Base-by-base conservation (phyloP, 2,329 filamentous ascomycete genomes). In the Fusarium haematococcum region DNA sequence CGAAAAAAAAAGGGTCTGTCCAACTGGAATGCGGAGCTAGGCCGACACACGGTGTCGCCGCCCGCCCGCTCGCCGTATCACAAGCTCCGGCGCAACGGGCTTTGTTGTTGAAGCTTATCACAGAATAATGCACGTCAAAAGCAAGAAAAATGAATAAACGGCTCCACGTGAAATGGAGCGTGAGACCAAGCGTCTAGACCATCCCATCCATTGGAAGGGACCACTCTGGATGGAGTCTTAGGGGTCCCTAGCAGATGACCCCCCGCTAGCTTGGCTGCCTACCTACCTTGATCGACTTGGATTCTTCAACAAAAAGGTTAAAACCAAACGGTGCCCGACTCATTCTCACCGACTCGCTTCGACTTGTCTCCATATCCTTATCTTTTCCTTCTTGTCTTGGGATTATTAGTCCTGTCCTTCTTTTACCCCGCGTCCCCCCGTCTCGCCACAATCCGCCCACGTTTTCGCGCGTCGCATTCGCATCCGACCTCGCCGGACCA, bases 271-370 rank as follows among this genome's bases (percentile, higher is more conserved):
- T 37, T 52, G 56, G 57, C n/a, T 45, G 32, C 45, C 30, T 56
- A 10, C n/a, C 33, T 20, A 64, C 50, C 50, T 65, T 56, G 52
- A 59, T 65, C 39, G 30, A 23, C 60, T 23, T 16, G 43, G 54
- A 39, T 58, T 37, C 23, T 8, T 39, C 32, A 43, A 57, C 59
- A 65, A 58, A 39, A 41, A 60, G 50, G 57, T 63, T 52, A 43
- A 56, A 52, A 33, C n/a, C 23, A 45, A 39, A 41, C 63, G 39
- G 56, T 43, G 56, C 56, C 25, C 56, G 23, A 50, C 41, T 18
- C 56, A 39, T 20, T n/a, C 50, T 58, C 39, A 64, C 59, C 59
- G 65, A 57, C 65, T 67, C 27, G 39, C 56, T 39, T 39, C n/a
- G 27, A n/a, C 25, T 18, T 13, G 41, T 54, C 10, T 56, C 35